Conservation (phyloP, 1,284 basidiomycete species). For the Amylostereum chailletii region DNA sequence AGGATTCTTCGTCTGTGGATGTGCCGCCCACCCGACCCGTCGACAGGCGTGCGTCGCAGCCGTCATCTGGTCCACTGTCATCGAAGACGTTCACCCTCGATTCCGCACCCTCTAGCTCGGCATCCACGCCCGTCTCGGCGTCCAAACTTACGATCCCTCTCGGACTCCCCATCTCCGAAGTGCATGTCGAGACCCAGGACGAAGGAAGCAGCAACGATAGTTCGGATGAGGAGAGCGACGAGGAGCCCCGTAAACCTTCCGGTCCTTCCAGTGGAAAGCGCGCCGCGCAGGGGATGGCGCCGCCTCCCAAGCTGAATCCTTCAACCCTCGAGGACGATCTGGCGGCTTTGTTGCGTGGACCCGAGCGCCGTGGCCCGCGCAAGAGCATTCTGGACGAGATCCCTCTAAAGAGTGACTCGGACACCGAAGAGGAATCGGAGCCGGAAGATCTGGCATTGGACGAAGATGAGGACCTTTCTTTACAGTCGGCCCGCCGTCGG, state of each 20-base stretch:
- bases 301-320: slow-evolving; percentile 1
- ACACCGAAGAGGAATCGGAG: slow-evolving; percentile 20
- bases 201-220: slow-evolving; percentile 27
- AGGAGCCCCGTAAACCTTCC: background rate
- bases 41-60: slow-evolving; percentile 2
- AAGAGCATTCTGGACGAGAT: slow-evolving; percentile 21
- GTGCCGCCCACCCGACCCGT: background rate
- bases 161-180: slow-evolving; percentile 20
- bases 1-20: background rate
- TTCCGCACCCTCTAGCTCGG: background rate
- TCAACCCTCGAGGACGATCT: slow-evolving; percentile 25
- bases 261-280: no score
- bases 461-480: slow-evolving; percentile 16
- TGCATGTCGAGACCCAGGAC: slow-evolving; percentile 20
- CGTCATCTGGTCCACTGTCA: background rate
- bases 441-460: slow-evolving; percentile 15
- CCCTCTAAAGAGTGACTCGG: slow-evolving; percentile 16
- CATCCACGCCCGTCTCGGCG: background rate
- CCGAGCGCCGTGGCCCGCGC: slow-evolving; percentile 18
- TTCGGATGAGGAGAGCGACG: slow-evolving; percentile 15
- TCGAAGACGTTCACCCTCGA: no score
- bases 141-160: slow-evolving; percentile 13
- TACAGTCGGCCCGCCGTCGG: slow-evolving; percentile 4
- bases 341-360: slow-evolving; percentile 40
- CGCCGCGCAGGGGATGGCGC: background rate